Percentiles rank a stretch among this genome's conserved stretches.
phyloP scores from a whole-genome alignment of 2,329 filamentous ascomycete genomes.

The Claviceps digitariae region DNA sequence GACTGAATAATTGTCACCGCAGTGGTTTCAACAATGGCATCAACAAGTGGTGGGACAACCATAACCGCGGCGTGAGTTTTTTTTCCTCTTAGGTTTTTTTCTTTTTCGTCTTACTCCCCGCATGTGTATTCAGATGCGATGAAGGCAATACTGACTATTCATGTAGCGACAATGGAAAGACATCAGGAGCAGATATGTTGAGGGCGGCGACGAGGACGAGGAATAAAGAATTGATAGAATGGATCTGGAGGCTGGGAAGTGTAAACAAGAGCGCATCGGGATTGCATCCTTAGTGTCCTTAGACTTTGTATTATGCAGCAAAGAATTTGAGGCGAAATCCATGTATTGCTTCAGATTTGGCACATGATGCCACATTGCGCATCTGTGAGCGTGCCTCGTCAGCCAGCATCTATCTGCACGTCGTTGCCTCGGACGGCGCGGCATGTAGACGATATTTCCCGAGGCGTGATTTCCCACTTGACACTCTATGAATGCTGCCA shows the following conservation, averaged over 20 bases:
- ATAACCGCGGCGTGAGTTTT: slow-evolving; percentile 78
- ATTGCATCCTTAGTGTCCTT: slow-evolving; percentile 9
- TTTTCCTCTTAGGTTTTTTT: not conserved
- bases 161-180: slow-evolving; percentile 97
- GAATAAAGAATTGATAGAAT: slow-evolving; percentile 15
- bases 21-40: slow-evolving; percentile 75
- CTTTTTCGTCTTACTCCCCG: not conserved
- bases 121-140: not conserved
- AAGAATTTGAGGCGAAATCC: slow-evolving; percentile 15
- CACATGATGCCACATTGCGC: not conserved
- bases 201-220: slow-evolving; percentile 55
- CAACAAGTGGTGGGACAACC: slow-evolving; percentile 77
- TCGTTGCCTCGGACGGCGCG: not conserved
- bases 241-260: slow-evolving; percentile 3
- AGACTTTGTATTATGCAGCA: slow-evolving; percentile 20
- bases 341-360: not conserved
- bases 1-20: slow-evolving; percentile 18
- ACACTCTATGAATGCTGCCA: not conserved
- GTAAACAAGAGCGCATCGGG: slow-evolving; percentile 7
- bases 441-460: not conserved
- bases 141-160: slow-evolving; percentile 14
- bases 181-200: slow-evolving; percentile 80
- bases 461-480: not conserved
- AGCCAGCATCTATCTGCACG: not conserved
- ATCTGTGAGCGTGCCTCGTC: not conserved